phyloP scores from a whole-genome alignment of 441 rosid genomes.

The Melastoma candidum region DNA sequence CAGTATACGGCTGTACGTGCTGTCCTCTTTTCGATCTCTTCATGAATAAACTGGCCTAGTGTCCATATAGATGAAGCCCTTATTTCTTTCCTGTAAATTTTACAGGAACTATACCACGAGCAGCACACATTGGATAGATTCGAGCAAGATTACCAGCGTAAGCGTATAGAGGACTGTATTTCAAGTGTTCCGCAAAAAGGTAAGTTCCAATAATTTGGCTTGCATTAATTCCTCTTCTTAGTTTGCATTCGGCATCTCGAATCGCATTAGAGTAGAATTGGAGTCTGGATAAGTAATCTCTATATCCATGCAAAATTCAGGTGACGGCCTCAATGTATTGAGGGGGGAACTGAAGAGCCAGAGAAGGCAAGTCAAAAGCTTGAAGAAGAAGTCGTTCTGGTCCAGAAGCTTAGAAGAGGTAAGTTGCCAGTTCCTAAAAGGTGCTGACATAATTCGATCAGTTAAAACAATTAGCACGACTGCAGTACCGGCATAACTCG shows the following conservation, averaged over 20 bases:
- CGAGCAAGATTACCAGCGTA: constrained; percentile 95
- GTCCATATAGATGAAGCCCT: not conserved
- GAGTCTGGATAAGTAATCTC: too few relatives aligned
- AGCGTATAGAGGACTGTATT: constrained; percentile 82
- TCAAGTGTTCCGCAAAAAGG: constrained; percentile 70
- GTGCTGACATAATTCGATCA: not conserved
- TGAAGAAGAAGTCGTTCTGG: constrained; percentile 98
- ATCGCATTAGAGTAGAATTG: too few relatives aligned
- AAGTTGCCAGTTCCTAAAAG: constrained; percentile 5
- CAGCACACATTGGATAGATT: constrained; percentile 95
- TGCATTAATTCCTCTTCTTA: not conserved
- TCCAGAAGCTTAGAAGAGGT: constrained; percentile 98
- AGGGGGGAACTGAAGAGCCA: constrained; percentile 92
- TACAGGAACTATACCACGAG: constrained; percentile 96
- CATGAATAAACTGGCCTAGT: not conserved
- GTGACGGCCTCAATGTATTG: constrained; percentile 77
- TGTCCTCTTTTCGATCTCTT: not conserved
- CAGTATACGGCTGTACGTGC: constrained; percentile 87
- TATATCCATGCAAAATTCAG: constrained; percentile 24
- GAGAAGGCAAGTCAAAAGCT: constrained; percentile 76
- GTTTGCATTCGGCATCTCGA: too few relatives aligned
- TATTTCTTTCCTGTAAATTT: constrained; percentile 10
- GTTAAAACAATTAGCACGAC: too few relatives aligned
- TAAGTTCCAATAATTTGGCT: constrained; percentile 14
- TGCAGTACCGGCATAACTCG: too few relatives aligned